Evolutionary conservation across 2,329 filamentous ascomycete genomes (phyloP).

Genomic region (Lojkania enalia): DNA sequence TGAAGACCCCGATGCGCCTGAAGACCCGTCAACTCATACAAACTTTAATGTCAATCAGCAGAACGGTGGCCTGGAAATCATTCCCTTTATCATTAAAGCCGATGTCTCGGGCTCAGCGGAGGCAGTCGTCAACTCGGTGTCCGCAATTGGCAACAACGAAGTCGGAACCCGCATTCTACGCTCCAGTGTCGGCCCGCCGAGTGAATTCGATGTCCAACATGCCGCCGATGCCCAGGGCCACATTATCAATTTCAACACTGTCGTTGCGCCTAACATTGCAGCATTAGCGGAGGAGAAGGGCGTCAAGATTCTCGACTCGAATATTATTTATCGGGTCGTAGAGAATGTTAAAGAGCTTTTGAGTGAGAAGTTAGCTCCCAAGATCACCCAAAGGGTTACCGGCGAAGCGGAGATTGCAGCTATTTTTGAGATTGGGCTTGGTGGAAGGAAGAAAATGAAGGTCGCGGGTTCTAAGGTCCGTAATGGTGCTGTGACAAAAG

Average conservation of each 20-base stretch:
- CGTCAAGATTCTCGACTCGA: slow-evolving; percentile 81
- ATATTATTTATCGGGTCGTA: slow-evolving; percentile 79
- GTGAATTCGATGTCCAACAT: slow-evolving; percentile 87
- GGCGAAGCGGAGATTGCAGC: slow-evolving; percentile 87
- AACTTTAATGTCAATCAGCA: slow-evolving; percentile 27
- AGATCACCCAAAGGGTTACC: slow-evolving; percentile 69
- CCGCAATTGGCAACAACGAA: slow-evolving; percentile 81
- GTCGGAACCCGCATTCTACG: slow-evolving; percentile 76
- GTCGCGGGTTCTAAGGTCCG: slow-evolving; percentile 87
- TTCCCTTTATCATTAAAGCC: slow-evolving; percentile 87
- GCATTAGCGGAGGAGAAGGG: slow-evolving; percentile 69
- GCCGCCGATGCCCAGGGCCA: slow-evolving; percentile 75
- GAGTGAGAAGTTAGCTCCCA: slow-evolving; percentile 69
- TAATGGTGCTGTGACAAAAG: slow-evolving; percentile 72
- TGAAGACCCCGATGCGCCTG: slow-evolving; percentile 38
- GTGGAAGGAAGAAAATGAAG: slow-evolving; percentile 68
- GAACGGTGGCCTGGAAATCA: slow-evolving; percentile 54
- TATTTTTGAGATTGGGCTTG: slow-evolving; percentile 81
- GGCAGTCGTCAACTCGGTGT: slow-evolving; percentile 77
- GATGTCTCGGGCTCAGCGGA: slow-evolving; percentile 95
- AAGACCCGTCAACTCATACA: slow-evolving; percentile 50
- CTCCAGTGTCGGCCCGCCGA: slow-evolving; percentile 74
- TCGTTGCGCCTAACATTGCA: slow-evolving; percentile 68
- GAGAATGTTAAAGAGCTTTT: slow-evolving; percentile 73
- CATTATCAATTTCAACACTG: slow-evolving; percentile 84